Evolutionary conservation across 2,329 filamentous ascomycete genomes (phyloP), one percentile per base, ranked within the genome.

Genomic region (Trematosphaeria pertusa): DNA sequence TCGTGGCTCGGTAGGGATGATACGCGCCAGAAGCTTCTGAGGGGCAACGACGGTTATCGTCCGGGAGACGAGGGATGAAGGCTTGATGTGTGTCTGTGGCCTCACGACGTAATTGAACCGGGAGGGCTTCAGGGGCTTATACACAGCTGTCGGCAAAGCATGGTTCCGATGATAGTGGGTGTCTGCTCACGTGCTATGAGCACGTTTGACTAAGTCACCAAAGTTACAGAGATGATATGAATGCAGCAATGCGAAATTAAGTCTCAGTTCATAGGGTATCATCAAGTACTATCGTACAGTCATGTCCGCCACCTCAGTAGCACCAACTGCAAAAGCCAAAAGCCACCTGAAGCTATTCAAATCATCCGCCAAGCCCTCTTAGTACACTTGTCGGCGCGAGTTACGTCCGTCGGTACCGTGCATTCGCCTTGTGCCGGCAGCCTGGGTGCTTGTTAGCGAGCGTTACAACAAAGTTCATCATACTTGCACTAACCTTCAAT

Each of bases 361-460:
- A n/a, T n/a, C n/a, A n/a, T n/a, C n/a, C n/a, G n/a, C n/a, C n/a
- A n/a, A n/a, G n/a, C n/a, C n/a, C n/a, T n/a, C n/a, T n/a, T n/a
- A n/a, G n/a, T n/a, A n/a, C n/a, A n/a, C n/a, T n/a, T n/a, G 57
- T 20, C 51, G 65, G 37, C 61, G 65, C 32, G 67, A 48, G 31
- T 84, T 83, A 28, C 85, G 82, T 2, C 87, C 87, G 69, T 90
- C 87, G 36, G 87, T 90, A 31, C 87, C 87, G 58, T 83, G 82
- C 86, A 89, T 89, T 44, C 87, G 80, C 49, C 87, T 80, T 38
- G 87, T 87, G 20, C 87, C 87, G 58, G 87, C 87, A 68, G 87
- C 87, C 85, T 88, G 19, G n/a, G n/a, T 6, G 6, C 0, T 22
- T 11, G 20, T 62, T 31, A 57, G 49, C 24, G 15, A 10, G 10